These are phyloP conservation scores for Penicillium bovifimosum DNA, from an alignment of 495 filamentous ascomycete genomes.

Conservation along the genomic window DNA sequence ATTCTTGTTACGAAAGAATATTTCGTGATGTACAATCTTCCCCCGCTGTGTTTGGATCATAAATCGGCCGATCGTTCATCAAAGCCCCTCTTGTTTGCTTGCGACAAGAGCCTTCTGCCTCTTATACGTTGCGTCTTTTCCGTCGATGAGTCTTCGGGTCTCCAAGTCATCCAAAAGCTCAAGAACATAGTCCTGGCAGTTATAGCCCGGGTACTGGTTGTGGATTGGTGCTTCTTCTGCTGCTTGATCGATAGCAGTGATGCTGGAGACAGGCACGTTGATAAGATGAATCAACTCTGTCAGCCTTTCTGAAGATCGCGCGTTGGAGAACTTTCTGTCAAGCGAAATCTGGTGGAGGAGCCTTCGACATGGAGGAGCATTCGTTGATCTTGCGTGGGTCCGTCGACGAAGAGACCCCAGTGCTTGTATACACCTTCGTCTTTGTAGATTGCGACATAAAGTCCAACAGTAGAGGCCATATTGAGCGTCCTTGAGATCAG, in stretches of 20 bases:
- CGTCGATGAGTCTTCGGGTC: not conserved
- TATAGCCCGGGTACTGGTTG: slow-evolving; percentile 8
- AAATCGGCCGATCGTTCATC: too few species aligned
- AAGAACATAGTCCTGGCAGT: slow-evolving; percentile 13
- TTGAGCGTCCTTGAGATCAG: too few species aligned
- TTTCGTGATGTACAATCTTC: too few species aligned
- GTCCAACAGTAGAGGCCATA: not conserved
- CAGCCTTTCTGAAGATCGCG: not conserved
- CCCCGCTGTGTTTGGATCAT: too few species aligned
- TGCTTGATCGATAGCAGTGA: not conserved
- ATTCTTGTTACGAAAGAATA: too few species aligned
- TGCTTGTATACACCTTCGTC: not conserved
- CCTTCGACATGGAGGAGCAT: not conserved
- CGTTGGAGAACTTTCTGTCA: not conserved
- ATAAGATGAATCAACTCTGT: not conserved
- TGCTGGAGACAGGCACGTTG: not conserved
- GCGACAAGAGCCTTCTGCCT: not conserved
- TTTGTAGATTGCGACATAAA: not conserved
- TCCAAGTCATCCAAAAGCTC: slow-evolving; percentile 3
- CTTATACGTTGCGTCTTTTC: not conserved
- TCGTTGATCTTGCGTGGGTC: not conserved
- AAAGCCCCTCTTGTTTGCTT: not conserved
- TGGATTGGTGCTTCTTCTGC: not conserved
- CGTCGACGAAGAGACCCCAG: not conserved
- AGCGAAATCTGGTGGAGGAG: not conserved